These are phyloP conservation scores for Umbelopsis sp. DNA, from an alignment of 371 early-diverging fungal genomes.

Conservation along the genomic window DNA sequence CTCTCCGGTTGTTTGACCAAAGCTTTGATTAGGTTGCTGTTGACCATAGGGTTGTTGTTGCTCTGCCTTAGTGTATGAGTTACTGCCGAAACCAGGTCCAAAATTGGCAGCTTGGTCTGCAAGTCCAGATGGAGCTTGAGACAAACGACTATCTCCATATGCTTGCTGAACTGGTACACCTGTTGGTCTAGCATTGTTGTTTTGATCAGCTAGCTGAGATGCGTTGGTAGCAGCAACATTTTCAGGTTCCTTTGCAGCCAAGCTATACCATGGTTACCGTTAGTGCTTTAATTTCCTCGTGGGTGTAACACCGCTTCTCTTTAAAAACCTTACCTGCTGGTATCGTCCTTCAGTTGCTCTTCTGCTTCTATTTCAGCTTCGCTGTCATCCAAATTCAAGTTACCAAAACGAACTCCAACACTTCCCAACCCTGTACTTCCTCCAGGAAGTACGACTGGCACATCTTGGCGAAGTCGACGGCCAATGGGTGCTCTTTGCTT, in stretches of 20 bases:
- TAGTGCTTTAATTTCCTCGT: not conserved
- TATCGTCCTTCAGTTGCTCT: not conserved
- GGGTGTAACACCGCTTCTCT: not conserved
- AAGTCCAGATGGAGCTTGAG: not conserved
- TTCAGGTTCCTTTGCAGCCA: not conserved
- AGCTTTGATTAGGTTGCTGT: constrained; percentile 26
- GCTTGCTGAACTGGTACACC: constrained; percentile 23
- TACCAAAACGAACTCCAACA: constrained; percentile 72
- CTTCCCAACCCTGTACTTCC: constrained; percentile 54
- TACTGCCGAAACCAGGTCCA: constrained; percentile 21
- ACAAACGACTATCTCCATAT: not conserved
- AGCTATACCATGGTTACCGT: not conserved
- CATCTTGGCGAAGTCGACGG: constrained; percentile 70
- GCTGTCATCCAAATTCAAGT: constrained; percentile 57
- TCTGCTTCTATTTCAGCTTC: not conserved
- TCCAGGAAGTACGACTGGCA: constrained; percentile 76
- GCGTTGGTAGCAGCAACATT: not conserved
- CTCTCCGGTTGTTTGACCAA: constrained; percentile 27
- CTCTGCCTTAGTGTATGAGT: constrained; percentile 33
- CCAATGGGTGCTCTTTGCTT: constrained; percentile 40
- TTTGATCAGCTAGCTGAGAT: not conserved
- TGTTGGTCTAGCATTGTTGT: constrained; percentile 11
- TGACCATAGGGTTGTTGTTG: constrained; percentile 26
- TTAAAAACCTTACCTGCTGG: not conserved
- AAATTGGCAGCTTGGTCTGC: constrained; percentile 17